Conservation (phyloP, 495 filamentous ascomycete species). For the Clohesyomyces aquaticus region DNA sequence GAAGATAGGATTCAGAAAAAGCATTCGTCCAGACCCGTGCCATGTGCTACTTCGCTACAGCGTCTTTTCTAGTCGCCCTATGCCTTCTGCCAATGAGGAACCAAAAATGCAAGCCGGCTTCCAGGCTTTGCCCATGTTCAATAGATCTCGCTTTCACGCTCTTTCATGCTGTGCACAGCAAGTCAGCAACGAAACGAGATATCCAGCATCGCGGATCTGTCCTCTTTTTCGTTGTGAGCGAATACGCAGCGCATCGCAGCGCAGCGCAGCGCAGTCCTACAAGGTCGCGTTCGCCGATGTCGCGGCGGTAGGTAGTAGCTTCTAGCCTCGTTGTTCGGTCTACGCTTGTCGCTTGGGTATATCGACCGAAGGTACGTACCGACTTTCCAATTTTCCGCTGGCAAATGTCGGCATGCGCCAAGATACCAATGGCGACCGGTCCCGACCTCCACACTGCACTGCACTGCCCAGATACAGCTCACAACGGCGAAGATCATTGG, state of each 20-base stretch:
- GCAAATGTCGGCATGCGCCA: conserved; percentile 6
- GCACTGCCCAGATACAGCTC: not conserved
- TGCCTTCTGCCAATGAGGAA: no score
- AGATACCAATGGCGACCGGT: no score
- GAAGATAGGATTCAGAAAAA: not conserved
- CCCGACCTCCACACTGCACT: no score
- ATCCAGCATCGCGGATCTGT: not conserved
- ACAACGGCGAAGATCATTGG: not conserved
- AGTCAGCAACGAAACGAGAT: no score
- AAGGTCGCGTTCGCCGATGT: conserved; percentile 1
- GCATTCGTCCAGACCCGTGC: not conserved
- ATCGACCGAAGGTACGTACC: conserved; percentile 2
- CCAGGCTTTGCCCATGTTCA: no score
- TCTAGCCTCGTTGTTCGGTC: no score
- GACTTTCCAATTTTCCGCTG: conserved; percentile 21
- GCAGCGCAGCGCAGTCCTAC: not conserved
- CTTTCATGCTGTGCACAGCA: not conserved
- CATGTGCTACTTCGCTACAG: no score
- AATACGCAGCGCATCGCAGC: no score
- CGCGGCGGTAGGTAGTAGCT: no score
- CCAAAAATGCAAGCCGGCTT: no score
- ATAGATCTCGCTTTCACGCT: not conserved
- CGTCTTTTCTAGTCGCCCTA: no score
- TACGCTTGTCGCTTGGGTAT: conserved; percentile 7
- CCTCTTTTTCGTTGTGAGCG: not conserved